Percentiles rank a stretch among this genome's conserved stretches.
These are phyloP conservation scores for Thelonectria discophora DNA, from an alignment of 2,329 filamentous ascomycete genomes.

Conservation along the genomic window DNA sequence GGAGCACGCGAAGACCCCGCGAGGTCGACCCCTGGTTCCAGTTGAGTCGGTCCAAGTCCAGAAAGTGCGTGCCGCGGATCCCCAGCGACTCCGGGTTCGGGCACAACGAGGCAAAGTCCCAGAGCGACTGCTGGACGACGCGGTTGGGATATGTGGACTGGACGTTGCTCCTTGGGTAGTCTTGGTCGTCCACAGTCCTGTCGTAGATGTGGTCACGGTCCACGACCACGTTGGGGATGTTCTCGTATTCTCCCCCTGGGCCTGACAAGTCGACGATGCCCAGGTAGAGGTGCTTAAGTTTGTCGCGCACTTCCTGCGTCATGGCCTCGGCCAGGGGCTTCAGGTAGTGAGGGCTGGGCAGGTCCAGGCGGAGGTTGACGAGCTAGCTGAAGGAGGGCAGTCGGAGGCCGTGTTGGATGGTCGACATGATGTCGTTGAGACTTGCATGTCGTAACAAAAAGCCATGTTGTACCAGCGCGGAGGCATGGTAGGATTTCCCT, in stretches of 20 bases:
- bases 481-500: too few relatives aligned
- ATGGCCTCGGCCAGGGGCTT: background rate
- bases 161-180: background rate
- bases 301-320: background rate
- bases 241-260: background rate
- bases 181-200: too few relatives aligned
- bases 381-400: background rate
- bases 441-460: background rate
- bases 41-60: background rate
- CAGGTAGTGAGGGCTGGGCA: background rate
- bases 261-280: background rate
- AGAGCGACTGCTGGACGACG: background rate
- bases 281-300: background rate
- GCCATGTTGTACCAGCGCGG: too few relatives aligned
- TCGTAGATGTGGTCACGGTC: too few relatives aligned
- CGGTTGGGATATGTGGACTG: background rate
- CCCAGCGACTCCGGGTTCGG: background rate
- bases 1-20: background rate
- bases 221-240: too few relatives aligned
- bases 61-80: background rate
- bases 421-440: background rate
- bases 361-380: background rate
- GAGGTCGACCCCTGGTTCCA: background rate
- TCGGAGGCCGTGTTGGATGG: background rate
- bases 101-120: background rate